Evolutionary conservation across 129 eudicot species (phyloP).

Genomic region (Artemisia annua): DNA sequence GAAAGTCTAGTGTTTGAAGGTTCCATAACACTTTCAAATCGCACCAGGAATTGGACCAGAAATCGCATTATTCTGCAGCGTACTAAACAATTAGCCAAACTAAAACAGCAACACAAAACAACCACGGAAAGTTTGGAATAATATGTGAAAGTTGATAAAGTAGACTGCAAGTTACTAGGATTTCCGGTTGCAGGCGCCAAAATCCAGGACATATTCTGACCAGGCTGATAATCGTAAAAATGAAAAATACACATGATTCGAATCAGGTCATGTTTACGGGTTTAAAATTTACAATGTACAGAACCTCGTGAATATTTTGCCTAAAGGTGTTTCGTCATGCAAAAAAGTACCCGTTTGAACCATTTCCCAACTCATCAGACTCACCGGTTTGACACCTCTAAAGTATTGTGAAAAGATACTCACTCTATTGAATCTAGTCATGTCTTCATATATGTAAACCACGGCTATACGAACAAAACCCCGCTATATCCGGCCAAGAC

Average conservation of each 20-base stretch:
- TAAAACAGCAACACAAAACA: too few relatives aligned
- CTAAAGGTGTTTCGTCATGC: too few relatives aligned
- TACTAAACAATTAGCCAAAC: slow-evolving; percentile 35
- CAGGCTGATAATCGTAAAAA: slow-evolving; percentile 45
- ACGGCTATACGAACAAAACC: too few relatives aligned
- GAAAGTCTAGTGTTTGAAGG: too few relatives aligned
- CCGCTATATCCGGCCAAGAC: too few relatives aligned
- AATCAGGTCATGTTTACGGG: too few relatives aligned
- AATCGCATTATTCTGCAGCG: slow-evolving; percentile 80
- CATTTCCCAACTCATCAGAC: too few relatives aligned
- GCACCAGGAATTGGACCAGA: slow-evolving; percentile 69
- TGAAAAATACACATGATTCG: neutral
- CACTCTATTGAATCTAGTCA: slow-evolving; percentile 4
- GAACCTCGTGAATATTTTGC: too few relatives aligned
- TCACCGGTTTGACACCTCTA: neutral
- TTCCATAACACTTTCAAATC: slow-evolving; percentile 66
- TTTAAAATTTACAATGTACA: too few relatives aligned
- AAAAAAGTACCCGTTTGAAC: too few relatives aligned
- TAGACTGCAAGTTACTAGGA: slow-evolving; percentile 75
- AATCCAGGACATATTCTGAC: slow-evolving; percentile 70
- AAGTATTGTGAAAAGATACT: slow-evolving; percentile 30
- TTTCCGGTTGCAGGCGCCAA: slow-evolving; percentile 79
- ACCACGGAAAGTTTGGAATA: neutral
- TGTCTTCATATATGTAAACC: too few relatives aligned
- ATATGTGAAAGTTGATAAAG: slow-evolving; percentile 44